Evolutionary conservation across 2,329 filamentous ascomycete species (phyloP), one percentile per base, ranked within the genome.

Genomic region (Aspergillus hortae): DNA sequence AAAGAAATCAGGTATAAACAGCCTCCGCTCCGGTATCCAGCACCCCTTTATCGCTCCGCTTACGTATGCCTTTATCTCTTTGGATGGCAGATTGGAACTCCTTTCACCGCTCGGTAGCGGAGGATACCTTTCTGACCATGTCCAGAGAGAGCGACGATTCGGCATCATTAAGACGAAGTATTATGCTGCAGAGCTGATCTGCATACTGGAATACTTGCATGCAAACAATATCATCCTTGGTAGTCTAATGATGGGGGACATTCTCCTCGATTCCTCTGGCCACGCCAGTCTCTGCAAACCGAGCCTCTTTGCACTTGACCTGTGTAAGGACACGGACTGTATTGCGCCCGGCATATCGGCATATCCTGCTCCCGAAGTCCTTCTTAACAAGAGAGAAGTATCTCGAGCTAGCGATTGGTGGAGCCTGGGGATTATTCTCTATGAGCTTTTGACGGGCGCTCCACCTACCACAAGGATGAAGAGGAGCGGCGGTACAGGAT

Each of bases 121-220:
- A 23, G 56, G 56, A 48, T 52, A 55, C 23, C 51, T 58, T 52
- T 56, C 45, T 45, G 45, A 56, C 36, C 50, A 56, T 44, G 27
- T 58, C 4, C 53, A 54, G 49, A 50, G 49, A 50, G 49, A 47
- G 38, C 51, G 44, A 30, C 35, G 41, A 9, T 56, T 58, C 45
- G 30, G 44, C 40, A 40, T 54, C 41, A 33, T 25, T 43, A 41
- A 52, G 45, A 44, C 56, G n/a, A 53, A 27, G 40, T 48, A 51
- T 36, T 58, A 58, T 50, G 48, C 51, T 46, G 53, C 53, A 36
- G 56, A 58, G 42, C 53, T 58, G 42, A 41, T 58, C 21, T 58
- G 50, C 41, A 50, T 38, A 47, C 49, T 56, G 27, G 56, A 58
- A 52, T 58, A 56, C 49, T 46, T 58, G 43, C 56, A 58, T 56